These are phyloP conservation scores for Exophiala aquamarina DNA, from an alignment of 2,329 filamentous ascomycete genomes.

Conservation along the genomic window DNA sequence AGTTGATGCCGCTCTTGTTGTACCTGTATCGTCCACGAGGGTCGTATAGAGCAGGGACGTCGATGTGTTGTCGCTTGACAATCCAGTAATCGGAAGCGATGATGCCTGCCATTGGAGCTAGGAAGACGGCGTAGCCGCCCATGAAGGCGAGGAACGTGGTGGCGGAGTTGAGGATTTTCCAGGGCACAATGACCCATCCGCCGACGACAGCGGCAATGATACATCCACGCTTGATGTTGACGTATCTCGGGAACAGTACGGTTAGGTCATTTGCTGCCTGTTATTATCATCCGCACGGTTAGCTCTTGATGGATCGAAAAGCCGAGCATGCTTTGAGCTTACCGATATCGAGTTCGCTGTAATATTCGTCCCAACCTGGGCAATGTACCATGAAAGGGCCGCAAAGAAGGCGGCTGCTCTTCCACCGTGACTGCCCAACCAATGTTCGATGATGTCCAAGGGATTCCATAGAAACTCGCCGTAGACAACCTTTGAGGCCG, in stretches of 20 bases:
- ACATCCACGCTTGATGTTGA: slow-evolving; percentile 52
- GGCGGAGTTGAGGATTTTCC: slow-evolving; percentile 47
- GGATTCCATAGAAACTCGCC: slow-evolving; percentile 46
- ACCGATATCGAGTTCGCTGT: slow-evolving; percentile 52
- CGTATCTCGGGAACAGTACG: slow-evolving; percentile 51
- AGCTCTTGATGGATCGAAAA: too few species aligned
- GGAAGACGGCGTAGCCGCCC: slow-evolving; percentile 33
- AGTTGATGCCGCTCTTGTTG: slow-evolving; percentile 53
- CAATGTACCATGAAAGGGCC: slow-evolving; percentile 55
- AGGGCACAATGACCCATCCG: slow-evolving; percentile 47
- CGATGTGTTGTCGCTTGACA: slow-evolving; percentile 22
- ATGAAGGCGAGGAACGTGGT: slow-evolving; percentile 41
- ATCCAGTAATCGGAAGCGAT: slow-evolving; percentile 29
- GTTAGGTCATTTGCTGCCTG: slow-evolving; percentile 54
- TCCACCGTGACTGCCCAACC: slow-evolving; percentile 31
- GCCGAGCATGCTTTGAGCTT: too few species aligned
- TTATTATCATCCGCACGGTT: too few species aligned
- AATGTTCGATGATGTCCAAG: slow-evolving; percentile 39
- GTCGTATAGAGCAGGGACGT: slow-evolving; percentile 25
- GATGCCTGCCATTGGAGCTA: slow-evolving; percentile 30
- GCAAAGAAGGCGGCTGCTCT: slow-evolving; percentile 50
- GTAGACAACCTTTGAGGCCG: slow-evolving; percentile 39
- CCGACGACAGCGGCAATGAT: slow-evolving; percentile 39
- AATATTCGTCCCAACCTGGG: slow-evolving; percentile 56
- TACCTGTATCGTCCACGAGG: slow-evolving; percentile 23